A percentile compares a stretch with the other conserved stretches of the same genome.
Evolutionary conservation across 805 yeast species (phyloP).

Genomic region (Metschnikowia chrysomelidarum): DNA sequence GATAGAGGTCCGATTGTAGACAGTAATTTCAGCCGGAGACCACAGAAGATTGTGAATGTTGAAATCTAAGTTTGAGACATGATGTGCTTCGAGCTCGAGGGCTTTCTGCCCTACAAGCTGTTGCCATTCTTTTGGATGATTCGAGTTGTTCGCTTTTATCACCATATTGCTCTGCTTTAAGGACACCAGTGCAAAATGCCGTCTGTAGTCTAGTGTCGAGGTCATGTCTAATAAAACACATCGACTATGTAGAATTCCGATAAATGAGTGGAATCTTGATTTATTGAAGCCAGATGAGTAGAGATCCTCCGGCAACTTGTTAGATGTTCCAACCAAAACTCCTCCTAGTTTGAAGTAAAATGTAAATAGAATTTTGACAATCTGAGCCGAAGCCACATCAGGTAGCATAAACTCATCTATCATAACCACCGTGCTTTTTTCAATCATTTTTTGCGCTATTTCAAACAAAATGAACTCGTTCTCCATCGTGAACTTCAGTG

Average conservation of each 20-base stretch:
- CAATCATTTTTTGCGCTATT: constrained; percentile 62
- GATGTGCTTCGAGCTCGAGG: constrained; percentile 10
- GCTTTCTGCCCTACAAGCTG: constrained; percentile 26
- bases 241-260: constrained; percentile 52
- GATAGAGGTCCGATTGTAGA: constrained; percentile 53
- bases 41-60: constrained; percentile 17
- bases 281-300: constrained; percentile 65
- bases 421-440: constrained; percentile 55
- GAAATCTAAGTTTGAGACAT: background rate
- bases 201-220: constrained; percentile 56
- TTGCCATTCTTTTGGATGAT: constrained; percentile 35
- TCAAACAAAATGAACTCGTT: constrained; percentile 66
- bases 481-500: constrained; percentile 34
- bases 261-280: constrained; percentile 55
- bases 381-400: constrained; percentile 71
- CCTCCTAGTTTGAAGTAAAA: constrained; percentile 74
- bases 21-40: constrained; percentile 35
- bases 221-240: constrained; percentile 65
- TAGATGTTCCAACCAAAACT: constrained; percentile 70
- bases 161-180: constrained; percentile 31
- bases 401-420: constrained; percentile 78
- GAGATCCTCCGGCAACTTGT: constrained; percentile 68
- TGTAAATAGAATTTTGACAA: constrained; percentile 60
- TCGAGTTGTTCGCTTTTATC: constrained; percentile 22
- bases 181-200: constrained; percentile 22